Evolutionary conservation across 306 rosid genomes (phyloP), one percentile per base, ranked within the genome.

Genomic region (Oemleria cerasiformis): DNA sequence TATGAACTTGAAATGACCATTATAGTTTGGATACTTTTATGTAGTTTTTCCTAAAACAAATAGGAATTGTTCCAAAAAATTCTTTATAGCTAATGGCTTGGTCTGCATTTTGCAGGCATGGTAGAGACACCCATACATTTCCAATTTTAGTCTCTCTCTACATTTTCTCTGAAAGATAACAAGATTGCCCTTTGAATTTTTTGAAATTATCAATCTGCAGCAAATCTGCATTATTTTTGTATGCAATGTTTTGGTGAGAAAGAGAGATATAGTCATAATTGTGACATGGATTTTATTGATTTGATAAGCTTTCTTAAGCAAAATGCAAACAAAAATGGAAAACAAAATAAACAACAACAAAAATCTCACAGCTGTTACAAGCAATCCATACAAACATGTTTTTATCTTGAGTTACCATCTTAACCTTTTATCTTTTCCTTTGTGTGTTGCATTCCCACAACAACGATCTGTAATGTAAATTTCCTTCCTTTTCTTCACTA

Each of bases 341-440:
- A 47, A 42, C 17, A 48, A 30, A 65, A 11, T 3, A 14, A 23
- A 45, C 17, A n/a, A 19, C 9, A 53, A n/a, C 10, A 36, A 41
- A 79, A 79, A 86, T 70, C 86, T 81, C 71, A 78, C 73, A 53
- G 83, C 36, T 30, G 36, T 59, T 68, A 85, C 83, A 73, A 84
- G 72, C 79, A 85, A 75, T 67, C 76, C 77, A 80, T 72, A 70
- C 79, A 75, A 83, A 67, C 61, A 56, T 74, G 72, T 73, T 45
- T 75, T 65, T 68, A 50, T 42, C 34, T 42, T 19, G 17, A 51
- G 36, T 30, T 30, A 30, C 36, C 36, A 30, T 30, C 36, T 30
- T 30, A 3, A 30, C 36, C 36, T 30, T 30, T 30, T 30, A 25
- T 38, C 63, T 65, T 16, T 11, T 36, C 76, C 78, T 41, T 74